Base-by-base conservation (phyloP, 176 grass and related monocot species). In the Urochloa ruziziensis region DNA sequence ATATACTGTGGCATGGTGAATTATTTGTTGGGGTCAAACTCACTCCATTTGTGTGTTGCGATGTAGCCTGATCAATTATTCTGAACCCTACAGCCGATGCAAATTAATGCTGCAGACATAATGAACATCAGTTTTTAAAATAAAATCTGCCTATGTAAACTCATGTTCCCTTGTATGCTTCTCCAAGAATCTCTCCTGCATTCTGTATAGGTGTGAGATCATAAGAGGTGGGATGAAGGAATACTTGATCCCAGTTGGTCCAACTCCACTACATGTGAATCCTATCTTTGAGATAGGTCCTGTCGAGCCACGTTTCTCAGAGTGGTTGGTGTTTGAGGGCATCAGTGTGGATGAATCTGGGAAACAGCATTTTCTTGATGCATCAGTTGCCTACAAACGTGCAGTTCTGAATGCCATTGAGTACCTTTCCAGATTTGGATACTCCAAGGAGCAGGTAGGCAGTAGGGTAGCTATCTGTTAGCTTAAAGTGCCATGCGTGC, bases 241-340 rank as follows among this genome's bases (percentile, higher is more conserved):
- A 84, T 95, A 98, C 62, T 82, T 95, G 64, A 89, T 91, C 56
- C 91, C 96, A 34, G 90, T 98, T 90, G 96, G 96, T 57, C 96
- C 96, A 1, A 95, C 93, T 23, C 73, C 82, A 24, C 85, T 98
- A 76, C 96, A 98, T 87, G 96, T 98, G 40, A 98, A 83, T 70
- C 93, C 91, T 43, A 98, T 95, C 76, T 98, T 98, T 77, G 96
- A 98, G 86, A 93, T 98, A 40, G 96, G 96, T 79, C 93, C 96
- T 34, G 87, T 98, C 6, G 96, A 95, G 43, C 96, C 96, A 44
- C 85, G 87, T 73, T 98, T 98, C 82, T 95, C 96, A 39, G 91
- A 95, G 33, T 98, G 96, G 93, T 78, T 98, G 46, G 96, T 98
- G 30, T 98, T 98, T 73, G 93, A 98, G 29, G 96, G 96, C 81